Base-by-base conservation (phyloP, 176 grass and related monocot species). In the Phoenix dactylifera region DNA sequence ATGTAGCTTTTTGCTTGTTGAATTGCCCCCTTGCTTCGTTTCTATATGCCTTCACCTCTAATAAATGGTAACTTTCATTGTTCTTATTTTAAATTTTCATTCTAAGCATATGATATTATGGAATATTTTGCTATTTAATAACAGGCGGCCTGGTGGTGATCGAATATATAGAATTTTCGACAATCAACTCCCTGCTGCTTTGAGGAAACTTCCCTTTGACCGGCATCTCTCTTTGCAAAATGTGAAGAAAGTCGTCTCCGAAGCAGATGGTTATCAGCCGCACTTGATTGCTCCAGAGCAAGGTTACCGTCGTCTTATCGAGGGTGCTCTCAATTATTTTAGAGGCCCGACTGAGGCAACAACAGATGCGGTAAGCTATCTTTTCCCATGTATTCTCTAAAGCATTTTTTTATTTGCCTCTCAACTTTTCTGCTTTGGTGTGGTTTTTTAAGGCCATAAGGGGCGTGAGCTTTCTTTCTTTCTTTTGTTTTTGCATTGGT, bases 261-360 rank as follows among this genome's bases (percentile, higher is more conserved):
- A 85, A 78, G 86, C 86, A 49, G 86, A 90, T 73, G 86, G 86
- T 30, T 90, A 85, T 73, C 82, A 90, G 59, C 86, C 86, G 55
- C 86, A 90, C 63, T 77, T 90, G 28, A 90, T 90, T 35, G 82
- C 86, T 14, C 86, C 86, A 22, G 86, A 90, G 57, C 78, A 90
- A 77, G 86, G 86, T 44, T 87, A 87, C 22, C 73, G 78, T 18
- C 77, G 78, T 25, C 78, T 87, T 56, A 72, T 86, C 25, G 78
- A 86, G 49, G 58, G 58, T 52, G 60, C 69, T 26, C 72, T 90
- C 29, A 14, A 12, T 65, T 90, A 63, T 64, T 90, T 85, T 39
- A 77, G 59, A 50, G 87, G 82, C 52, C 87, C 87, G 44, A 82
- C 87, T 70, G 82, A 90, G 58, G 83, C 79, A 72, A 76, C 87